A percentile compares a stretch with the other conserved stretches of the same genome.
Conservation (phyloP, 768 basidiomycete genomes). For the Tulasnella sp. region DNA sequence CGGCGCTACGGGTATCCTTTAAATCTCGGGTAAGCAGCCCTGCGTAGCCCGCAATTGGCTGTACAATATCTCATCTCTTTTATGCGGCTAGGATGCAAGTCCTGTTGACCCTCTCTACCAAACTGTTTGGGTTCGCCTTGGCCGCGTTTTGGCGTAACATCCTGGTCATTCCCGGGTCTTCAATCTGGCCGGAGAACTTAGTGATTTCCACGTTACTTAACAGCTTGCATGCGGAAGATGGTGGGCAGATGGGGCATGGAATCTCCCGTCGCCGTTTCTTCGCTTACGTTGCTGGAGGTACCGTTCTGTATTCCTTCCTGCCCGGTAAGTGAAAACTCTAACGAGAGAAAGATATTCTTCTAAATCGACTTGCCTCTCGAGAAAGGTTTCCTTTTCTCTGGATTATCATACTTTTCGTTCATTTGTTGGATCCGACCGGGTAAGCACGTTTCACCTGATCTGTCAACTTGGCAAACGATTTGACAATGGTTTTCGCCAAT, state of each 20-base stretch:
- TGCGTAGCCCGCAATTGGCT: not conserved
- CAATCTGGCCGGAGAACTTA: constrained; percentile 55
- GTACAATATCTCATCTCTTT: not conserved
- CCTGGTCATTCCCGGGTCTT: constrained; percentile 1
- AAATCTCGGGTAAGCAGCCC: constrained; percentile 58
- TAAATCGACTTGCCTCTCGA: too few species aligned
- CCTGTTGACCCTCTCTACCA: not conserved
- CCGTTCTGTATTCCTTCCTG: constrained; percentile 86
- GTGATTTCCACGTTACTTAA: constrained; percentile 94
- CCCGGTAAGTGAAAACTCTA: constrained; percentile 62
- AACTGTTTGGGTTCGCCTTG: not conserved
- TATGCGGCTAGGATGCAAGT: not conserved
- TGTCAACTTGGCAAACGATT: too few species aligned
- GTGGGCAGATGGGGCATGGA: constrained; percentile 46
- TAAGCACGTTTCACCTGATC: too few species aligned
- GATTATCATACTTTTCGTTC: too few species aligned
- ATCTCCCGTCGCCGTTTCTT: constrained; percentile 85
- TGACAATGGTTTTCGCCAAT: not conserved
- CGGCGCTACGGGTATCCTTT: constrained; percentile 69
- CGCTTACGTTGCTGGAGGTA: constrained; percentile 61
- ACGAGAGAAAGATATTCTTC: not conserved
- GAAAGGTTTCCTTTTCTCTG: too few species aligned
- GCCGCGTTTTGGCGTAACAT: constrained; percentile 46
- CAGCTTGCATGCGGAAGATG: constrained; percentile 95
- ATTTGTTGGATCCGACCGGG: too few species aligned